Conservation (phyloP, 2,329 filamentous ascomycete species). For the Raffaelea deltoideospora region DNA sequence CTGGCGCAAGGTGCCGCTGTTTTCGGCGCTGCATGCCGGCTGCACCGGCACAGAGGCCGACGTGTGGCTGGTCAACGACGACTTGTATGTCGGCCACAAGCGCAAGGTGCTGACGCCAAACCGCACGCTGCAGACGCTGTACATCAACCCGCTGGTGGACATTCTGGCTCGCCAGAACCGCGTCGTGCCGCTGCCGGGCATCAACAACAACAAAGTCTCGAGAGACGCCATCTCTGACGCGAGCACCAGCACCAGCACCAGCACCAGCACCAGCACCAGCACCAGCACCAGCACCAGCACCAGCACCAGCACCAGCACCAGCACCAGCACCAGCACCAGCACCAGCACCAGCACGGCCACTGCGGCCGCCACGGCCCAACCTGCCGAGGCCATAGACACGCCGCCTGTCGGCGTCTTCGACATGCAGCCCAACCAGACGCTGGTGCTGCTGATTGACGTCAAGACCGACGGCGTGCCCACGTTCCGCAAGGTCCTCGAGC, state of each 20-base stretch:
- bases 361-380: no score
- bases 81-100: constrained; percentile 40
- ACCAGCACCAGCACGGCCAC: no score
- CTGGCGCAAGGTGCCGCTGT: constrained; percentile 48
- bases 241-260: no score
- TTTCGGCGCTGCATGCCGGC: constrained; percentile 41
- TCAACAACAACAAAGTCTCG: no score
- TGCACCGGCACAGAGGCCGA: constrained; percentile 54
- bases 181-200: no score
- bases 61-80: constrained; percentile 33
- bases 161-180: constrained; percentile 36
- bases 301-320: no score
- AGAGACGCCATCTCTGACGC: no score
- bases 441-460: constrained; percentile 54
- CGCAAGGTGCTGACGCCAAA: constrained; percentile 34
- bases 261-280: no score
- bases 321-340: no score
- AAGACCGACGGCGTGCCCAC: constrained; percentile 41
- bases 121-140: constrained; percentile 46
- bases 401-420: constrained; percentile 41
- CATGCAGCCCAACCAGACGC: constrained; percentile 31
- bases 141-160: constrained; percentile 46
- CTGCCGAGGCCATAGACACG: constrained; percentile 19
- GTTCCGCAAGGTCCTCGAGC: constrained; percentile 34
- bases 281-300: no score